Evolutionary conservation across 2,329 filamentous ascomycete species (phyloP), one percentile per base, ranked within the genome.

Genomic region (Dactylellina drechsleri): DNA sequence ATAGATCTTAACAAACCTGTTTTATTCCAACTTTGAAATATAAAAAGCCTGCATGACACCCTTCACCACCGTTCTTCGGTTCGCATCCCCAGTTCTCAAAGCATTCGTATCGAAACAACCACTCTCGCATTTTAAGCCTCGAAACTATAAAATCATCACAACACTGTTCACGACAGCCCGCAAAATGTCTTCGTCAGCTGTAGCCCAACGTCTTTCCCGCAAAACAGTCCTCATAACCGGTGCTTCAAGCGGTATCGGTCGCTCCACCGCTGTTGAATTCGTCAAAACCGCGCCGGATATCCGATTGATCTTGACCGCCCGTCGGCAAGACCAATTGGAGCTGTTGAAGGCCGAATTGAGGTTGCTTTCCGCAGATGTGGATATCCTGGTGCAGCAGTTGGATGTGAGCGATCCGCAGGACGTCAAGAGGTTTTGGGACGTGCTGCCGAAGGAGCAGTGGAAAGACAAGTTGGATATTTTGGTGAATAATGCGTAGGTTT

Each of bases 141-240:
- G 31, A 5, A 36, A 36, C 10, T 36, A 36, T 36, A 36, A 36
- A 7, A 7, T 8, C 31, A 36, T 36, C 31, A 36, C 31, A 36
- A 36, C 31, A 2, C 16, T 58, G n/a, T 18, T 16, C 26, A 54
- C 28, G 4, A 40, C 66, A 47, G 28, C 56, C 57, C 53, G 52
- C 66, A 54, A 3, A 49, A 73, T 66, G 61, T 61, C 57, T 23
- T 36, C 31, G 6, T 87, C 92, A 45, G 88, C 90, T 80, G 89
- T 91, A 83, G 86, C 86, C 77, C 91, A 92, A 82, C 93, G 94
- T 84, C 91, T 99, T 75, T 87, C 91, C 80, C 93, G 93, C 87
- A 98, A 98, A 85, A 98, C 93, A 3, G 85, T 98, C 72, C 83
- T 98, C 68, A 87, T 99, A 77, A 98, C 95, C 4, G 95, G 95